Conservation (phyloP, 495 filamentous ascomycete genomes). For the Podospora comata region DNA sequence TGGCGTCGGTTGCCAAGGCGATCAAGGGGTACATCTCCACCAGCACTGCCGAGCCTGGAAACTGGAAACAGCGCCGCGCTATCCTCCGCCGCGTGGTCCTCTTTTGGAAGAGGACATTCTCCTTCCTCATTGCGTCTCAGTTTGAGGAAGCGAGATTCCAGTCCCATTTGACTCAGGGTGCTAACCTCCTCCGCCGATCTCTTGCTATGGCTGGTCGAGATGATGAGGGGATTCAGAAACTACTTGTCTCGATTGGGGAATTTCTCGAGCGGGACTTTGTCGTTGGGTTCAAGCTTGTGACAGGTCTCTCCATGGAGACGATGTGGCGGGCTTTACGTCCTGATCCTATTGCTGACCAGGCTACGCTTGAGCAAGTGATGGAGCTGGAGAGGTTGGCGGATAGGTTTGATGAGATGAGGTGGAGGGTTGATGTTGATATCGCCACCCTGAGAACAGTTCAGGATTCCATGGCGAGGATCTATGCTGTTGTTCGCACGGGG, state of each 20-base stretch:
- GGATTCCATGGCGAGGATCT: conserved; percentile 51
- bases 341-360: conserved; percentile 37
- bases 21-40: conserved; percentile 35
- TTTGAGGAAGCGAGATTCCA: conserved; percentile 57
- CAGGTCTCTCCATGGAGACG: conserved; percentile 78
- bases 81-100: conserved; percentile 47
- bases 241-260: conserved; percentile 31
- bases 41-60: conserved; percentile 21
- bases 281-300: conserved; percentile 58
- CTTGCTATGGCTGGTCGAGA: conserved; percentile 21
- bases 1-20: conserved; percentile 32
- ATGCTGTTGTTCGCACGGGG: conserved; percentile 45
- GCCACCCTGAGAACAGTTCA: conserved; percentile 46
- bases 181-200: conserved; percentile 29
- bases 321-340: conserved; percentile 76
- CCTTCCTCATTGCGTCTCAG: conserved; percentile 35
- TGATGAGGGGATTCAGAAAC: conserved; percentile 23
- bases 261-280: conserved; percentile 44
- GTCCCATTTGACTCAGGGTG: conserved; percentile 46
- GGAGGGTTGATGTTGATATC: conserved; percentile 46
- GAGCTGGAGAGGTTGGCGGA: conserved; percentile 67
- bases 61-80: conserved; percentile 35
- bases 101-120: conserved; percentile 59
- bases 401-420: conserved; percentile 65
- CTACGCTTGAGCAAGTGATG: conserved; percentile 53